Percentiles rank a stretch among this genome's conserved stretches.
Conservation (phyloP, 306 rosid species). For the Senna tora region DNA sequence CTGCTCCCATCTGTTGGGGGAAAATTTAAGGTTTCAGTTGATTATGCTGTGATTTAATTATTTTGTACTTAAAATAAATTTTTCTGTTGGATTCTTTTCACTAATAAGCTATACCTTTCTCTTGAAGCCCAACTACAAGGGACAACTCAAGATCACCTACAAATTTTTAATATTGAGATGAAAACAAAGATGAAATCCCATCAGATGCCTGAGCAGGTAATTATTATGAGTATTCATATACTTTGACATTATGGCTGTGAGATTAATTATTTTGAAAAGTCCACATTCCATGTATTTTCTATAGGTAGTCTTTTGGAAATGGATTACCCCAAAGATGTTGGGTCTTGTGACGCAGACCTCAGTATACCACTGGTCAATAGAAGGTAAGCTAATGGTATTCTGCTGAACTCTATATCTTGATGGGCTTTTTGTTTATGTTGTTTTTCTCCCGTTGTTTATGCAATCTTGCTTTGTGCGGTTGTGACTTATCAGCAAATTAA, state of each 20-base stretch:
- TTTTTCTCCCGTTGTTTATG: slow-evolving; percentile 10
- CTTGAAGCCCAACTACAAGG: slow-evolving; percentile 96
- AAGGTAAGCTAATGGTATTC: slow-evolving; percentile 60
- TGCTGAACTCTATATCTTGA: slow-evolving; percentile 26
- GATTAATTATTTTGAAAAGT: slow-evolving; percentile 30
- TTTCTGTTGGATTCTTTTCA: slow-evolving; percentile 25
- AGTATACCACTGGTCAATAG: slow-evolving; percentile 97
- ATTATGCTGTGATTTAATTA: slow-evolving; percentile 30
- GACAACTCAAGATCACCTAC: slow-evolving; percentile 95
- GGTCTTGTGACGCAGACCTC: slow-evolving; percentile 93
- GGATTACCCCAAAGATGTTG: slow-evolving; percentile 91
- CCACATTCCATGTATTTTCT: slow-evolving; percentile 33
- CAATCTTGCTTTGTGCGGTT: slow-evolving; percentile 30
- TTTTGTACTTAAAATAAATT: slow-evolving; percentile 27
- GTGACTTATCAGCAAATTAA: slow-evolving; percentile 26
- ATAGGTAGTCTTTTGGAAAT: slow-evolving; percentile 97
- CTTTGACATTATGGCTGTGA: slow-evolving; percentile 4
- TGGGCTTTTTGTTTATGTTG: neutral
- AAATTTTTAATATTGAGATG: slow-evolving; percentile 94
- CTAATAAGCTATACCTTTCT: slow-evolving; percentile 31
- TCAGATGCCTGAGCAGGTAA: slow-evolving; percentile 99
- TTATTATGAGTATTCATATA: slow-evolving; percentile 11
- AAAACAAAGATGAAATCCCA: slow-evolving; percentile 93
- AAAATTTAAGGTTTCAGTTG: slow-evolving; percentile 24
- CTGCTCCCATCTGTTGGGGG: neutral